Percentiles rank a stretch among this genome's conserved stretches.
Conservation (phyloP, 2,329 filamentous ascomycete genomes). For the Blastomyces silverae region DNA sequence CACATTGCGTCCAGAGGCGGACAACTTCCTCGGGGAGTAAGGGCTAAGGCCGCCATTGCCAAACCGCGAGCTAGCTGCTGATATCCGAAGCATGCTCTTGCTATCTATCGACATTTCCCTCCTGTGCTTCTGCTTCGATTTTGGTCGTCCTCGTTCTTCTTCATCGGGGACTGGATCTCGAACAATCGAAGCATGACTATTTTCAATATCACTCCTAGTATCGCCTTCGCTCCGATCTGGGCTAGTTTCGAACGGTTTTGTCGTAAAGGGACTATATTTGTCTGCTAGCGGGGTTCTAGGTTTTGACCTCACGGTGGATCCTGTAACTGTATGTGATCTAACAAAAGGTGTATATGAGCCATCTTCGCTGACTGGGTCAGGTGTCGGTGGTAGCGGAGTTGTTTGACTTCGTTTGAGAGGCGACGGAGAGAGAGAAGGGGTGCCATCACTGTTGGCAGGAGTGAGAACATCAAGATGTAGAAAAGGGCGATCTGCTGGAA, state of each 20-base stretch:
- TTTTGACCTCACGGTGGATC: slow-evolving; percentile 15
- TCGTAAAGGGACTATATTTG: background rate
- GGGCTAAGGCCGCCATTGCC: slow-evolving; percentile 14
- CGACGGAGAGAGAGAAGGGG: slow-evolving; percentile 57
- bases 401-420: slow-evolving; percentile 40
- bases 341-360: slow-evolving; percentile 52
- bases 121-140: slow-evolving; percentile 17
- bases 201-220: background rate
- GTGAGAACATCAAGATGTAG: slow-evolving; percentile 54
- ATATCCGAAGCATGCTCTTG: slow-evolving; percentile 20
- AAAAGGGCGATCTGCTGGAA: slow-evolving; percentile 35
- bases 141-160: slow-evolving; percentile 5
- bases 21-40: slow-evolving; percentile 14
- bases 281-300: background rate
- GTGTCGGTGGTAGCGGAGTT: slow-evolving; percentile 40
- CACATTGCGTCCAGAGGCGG: slow-evolving; percentile 13
- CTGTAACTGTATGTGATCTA: slow-evolving; percentile 31
- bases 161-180: background rate
- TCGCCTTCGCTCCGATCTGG: background rate
- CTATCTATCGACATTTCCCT: slow-evolving; percentile 22
- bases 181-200: background rate
- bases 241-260: slow-evolving; percentile 5
- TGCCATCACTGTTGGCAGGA: slow-evolving; percentile 56
- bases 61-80: slow-evolving; percentile 19
- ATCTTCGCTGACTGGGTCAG: slow-evolving; percentile 46